Evolutionary conservation across 1,284 basidiomycete genomes (phyloP).

Genomic region (Rugiboletus extremiorientalis): DNA sequence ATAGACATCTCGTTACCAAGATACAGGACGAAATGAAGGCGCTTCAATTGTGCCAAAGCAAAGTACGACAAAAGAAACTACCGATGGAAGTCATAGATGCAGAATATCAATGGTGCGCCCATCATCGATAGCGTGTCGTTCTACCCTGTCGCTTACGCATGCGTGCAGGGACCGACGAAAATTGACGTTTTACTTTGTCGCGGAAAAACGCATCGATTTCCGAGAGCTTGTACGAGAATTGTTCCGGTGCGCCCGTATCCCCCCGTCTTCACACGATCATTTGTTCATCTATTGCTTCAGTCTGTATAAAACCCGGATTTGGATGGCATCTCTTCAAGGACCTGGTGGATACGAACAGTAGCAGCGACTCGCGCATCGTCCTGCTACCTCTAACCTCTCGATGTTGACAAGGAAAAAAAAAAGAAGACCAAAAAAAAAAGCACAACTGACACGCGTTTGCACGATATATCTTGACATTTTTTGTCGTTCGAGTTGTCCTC

Average conservation of each 20-base stretch:
- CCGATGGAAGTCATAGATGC: conserved; percentile 99
- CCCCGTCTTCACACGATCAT: not conserved
- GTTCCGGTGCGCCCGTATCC: conserved; percentile 61
- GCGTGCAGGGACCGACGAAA: conserved; percentile 87
- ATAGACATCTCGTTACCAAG: conserved; percentile 75
- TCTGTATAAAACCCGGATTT: conserved; percentile 74
- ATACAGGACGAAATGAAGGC: conserved; percentile 92
- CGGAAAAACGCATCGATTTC: conserved; percentile 96
- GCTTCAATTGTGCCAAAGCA: conserved; percentile 85
- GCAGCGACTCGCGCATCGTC: not conserved
- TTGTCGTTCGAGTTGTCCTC: not conserved
- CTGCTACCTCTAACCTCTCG: not conserved
- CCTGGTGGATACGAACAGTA: conserved; percentile 41
- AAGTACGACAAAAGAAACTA: conserved; percentile 89
- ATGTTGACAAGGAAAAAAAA: too few relatives aligned
- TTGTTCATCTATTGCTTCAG: conserved; percentile 34
- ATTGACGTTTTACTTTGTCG: conserved; percentile 96
- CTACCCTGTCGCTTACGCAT: not conserved
- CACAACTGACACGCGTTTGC: conserved; percentile 17
- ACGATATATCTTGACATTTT: conserved; percentile 31
- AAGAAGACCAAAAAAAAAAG: too few relatives aligned
- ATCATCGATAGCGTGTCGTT: not conserved
- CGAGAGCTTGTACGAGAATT: conserved; percentile 92
- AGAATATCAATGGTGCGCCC: conserved; percentile 91
- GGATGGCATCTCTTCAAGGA: conserved; percentile 66